Conservation (phyloP, 2,329 filamentous ascomycete genomes). For the Microsporum audouinii region DNA sequence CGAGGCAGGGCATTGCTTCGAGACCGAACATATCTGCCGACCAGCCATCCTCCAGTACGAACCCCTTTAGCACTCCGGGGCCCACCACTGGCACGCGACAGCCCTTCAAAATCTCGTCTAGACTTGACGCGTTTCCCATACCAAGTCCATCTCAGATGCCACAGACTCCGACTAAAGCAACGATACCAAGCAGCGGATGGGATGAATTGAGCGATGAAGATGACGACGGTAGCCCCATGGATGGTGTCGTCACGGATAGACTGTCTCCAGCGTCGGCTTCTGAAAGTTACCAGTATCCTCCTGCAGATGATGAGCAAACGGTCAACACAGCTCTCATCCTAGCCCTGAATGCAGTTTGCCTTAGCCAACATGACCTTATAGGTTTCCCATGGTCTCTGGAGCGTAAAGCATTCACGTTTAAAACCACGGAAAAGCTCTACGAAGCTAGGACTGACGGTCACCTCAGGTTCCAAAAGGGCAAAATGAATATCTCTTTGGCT, state of each 20-base stretch:
- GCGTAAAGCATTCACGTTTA: constrained; percentile 8
- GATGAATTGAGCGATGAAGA: neutral
- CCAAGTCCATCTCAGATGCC: neutral
- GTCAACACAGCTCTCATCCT: constrained; percentile 12
- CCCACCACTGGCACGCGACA: neutral
- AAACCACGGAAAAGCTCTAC: neutral
- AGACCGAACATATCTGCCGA: neutral
- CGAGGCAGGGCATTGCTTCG: neutral
- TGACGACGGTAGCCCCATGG: neutral
- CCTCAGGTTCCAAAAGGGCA: neutral
- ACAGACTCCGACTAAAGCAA: neutral
- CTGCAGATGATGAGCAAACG: constrained; percentile 10
- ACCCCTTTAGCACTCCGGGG: neutral
- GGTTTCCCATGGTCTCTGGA: constrained; percentile 6
- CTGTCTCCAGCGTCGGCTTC: neutral
- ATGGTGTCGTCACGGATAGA: neutral
- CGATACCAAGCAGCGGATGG: neutral
- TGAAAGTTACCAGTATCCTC: neutral
- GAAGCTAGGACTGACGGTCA: constrained; percentile 11
- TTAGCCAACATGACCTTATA: neutral
- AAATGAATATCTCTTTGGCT: constrained; percentile 1
- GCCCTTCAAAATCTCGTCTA: neutral
- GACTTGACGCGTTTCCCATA: neutral
- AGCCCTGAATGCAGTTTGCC: constrained; percentile 7
- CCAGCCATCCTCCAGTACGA: neutral